Conservation (phyloP, 306 rosid genomes). For the Medicago lupulina region DNA sequence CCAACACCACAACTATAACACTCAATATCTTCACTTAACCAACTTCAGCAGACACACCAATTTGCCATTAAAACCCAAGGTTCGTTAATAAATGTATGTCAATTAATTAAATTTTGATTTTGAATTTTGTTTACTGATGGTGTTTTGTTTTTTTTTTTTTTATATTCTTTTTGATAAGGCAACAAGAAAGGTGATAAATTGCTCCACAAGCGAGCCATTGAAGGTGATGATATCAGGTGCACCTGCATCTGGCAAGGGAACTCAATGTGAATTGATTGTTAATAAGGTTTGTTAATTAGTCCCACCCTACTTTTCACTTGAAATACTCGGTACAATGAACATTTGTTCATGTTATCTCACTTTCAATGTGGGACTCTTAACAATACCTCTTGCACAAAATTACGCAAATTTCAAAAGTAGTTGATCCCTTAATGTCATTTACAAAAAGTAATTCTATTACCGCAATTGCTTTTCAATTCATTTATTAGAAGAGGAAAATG, state of each 20-base stretch:
- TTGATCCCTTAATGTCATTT: no score
- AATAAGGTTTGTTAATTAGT: constrained; percentile 55
- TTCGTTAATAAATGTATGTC: not conserved
- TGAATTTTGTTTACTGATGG: not conserved
- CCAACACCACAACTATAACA: constrained; percentile 8
- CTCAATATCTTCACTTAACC: constrained; percentile 53
- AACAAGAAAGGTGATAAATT: constrained; percentile 53
- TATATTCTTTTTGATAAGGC: constrained; percentile 42
- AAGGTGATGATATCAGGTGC: constrained; percentile 97
- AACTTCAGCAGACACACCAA: constrained; percentile 43
- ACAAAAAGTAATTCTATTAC: no score
- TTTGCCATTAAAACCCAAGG: constrained; percentile 56
- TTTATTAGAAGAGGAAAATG: no score
- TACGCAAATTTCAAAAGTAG: no score
- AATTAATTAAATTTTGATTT: not conserved
- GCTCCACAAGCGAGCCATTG: constrained; percentile 67
- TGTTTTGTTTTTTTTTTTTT: constrained; percentile 6
- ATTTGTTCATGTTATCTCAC: no score
- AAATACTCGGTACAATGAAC: no score
- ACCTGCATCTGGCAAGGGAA: constrained; percentile 97
- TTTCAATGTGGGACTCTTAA: no score
- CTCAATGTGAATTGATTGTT: constrained; percentile 90
- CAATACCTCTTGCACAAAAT: no score
- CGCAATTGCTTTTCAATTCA: no score
- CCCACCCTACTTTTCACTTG: not conserved